Conservation (phyloP, 2,329 filamentous ascomycete genomes). For the Diaporthe citri region DNA sequence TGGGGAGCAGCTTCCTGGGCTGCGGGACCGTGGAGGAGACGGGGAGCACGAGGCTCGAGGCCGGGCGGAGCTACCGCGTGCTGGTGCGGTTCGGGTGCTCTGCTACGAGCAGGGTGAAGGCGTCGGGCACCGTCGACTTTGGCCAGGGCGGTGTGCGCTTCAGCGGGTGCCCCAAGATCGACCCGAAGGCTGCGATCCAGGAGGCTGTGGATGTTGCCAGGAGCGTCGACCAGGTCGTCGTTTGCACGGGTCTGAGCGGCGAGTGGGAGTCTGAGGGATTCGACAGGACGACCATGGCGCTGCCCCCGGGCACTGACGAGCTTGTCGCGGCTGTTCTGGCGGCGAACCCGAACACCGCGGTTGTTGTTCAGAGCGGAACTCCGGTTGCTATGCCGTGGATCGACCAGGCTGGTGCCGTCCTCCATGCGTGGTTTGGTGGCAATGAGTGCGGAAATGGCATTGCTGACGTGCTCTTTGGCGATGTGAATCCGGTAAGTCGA, state of each 20-base stretch:
- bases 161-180: constrained; percentile 44
- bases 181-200: constrained; percentile 33
- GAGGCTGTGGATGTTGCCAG: constrained; percentile 67
- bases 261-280: constrained; percentile 53
- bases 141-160: constrained; percentile 47
- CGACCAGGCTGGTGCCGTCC: constrained; percentile 51
- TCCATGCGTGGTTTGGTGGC: constrained; percentile 48
- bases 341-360: constrained; percentile 68
- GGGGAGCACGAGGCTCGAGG: constrained; percentile 44
- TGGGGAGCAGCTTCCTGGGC: constrained; percentile 54
- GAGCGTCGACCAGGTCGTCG: constrained; percentile 68
- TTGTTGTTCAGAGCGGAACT: constrained; percentile 73
- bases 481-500: constrained; percentile 56
- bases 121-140: constrained; percentile 47
- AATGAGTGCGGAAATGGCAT: constrained; percentile 66
- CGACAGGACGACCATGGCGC: constrained; percentile 44
- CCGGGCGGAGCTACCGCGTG: constrained; percentile 49
- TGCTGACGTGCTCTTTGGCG: constrained; percentile 61
- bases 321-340: constrained; percentile 65
- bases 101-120: constrained; percentile 46
- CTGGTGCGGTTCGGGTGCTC: constrained; percentile 48
- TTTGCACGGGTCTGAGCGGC: constrained; percentile 69
- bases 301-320: constrained; percentile 45
- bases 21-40: constrained; percentile 51
- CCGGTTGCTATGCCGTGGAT: constrained; percentile 69